Base-by-base conservation (phyloP, 1,139 yeast genomes). In the Magnusiomyces ingens region DNA sequence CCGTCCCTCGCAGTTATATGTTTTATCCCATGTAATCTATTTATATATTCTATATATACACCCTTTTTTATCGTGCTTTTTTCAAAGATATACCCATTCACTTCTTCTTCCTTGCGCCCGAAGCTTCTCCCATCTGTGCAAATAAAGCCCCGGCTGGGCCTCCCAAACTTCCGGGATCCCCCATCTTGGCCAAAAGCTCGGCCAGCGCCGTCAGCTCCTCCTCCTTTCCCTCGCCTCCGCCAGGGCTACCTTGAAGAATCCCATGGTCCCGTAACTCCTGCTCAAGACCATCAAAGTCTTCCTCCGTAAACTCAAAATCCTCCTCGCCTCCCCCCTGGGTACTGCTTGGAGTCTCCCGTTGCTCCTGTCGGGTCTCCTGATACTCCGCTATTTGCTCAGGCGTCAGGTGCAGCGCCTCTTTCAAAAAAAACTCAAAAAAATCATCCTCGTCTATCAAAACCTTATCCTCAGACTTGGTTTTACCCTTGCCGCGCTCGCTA, bases 381-480 rank as follows among this genome's bases (percentile, higher is more conserved):
- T 63, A 67, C 10, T 59, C 53, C 46, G 68, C 75, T 29, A 77
- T 59, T 48, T 78, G 74, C 32, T 71, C 72, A 37, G 73, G 75
- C 1, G 67, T 61, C 55, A 76, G 56, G 44, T 76, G 72, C 43
- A 82, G 63, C 0, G 81, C 86, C 42, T 79, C 77, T 52, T 73
- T 73, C 37, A 79, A 67, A 62, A 81, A 78, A 63, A 72, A 80
- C 63, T 81, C 85, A 62, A 81, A 75, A 64, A 82, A 80, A 61
- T 81, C 87, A 62, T 83, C 88, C 56, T 80, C 84, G 60, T 77
- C 79, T 13, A 81, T 76, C 49, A 68, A 75, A 52, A 57, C 54
- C 6, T 55, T 26, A 26, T 26, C 32, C 32, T 8, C 32, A 26
- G 4, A 4, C 32, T 26, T 26, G 8, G n/a, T 26, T 8, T 5